Evolutionary conservation across 768 basidiomycete genomes (phyloP).

Genomic region (Pisolithus marmoratus): DNA sequence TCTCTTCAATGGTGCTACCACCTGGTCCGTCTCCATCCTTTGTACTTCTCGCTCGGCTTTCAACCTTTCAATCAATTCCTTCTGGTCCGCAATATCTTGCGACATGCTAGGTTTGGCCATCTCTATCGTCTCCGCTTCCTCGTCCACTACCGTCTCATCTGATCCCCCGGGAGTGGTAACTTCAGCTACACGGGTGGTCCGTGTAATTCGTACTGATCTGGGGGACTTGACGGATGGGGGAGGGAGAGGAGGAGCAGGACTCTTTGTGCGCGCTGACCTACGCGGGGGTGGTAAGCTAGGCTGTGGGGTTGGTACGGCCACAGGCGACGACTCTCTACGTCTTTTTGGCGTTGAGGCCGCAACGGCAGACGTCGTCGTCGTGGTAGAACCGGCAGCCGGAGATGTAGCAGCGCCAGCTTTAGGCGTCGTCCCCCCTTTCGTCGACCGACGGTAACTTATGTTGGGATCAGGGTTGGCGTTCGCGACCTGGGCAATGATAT

Average conservation of each 20-base stretch:
- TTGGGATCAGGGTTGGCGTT: slow-evolving; percentile 73
- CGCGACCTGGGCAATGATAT: slow-evolving; percentile 60
- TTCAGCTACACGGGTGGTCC: slow-evolving; percentile 22
- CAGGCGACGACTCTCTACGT: slow-evolving; percentile 56
- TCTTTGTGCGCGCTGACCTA: slow-evolving; percentile 38
- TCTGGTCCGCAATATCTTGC: slow-evolving; percentile 73
- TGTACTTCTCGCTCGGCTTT: slow-evolving; percentile 53
- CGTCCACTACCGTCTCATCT: slow-evolving; percentile 63
- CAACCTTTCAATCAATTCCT: slow-evolving; percentile 65
- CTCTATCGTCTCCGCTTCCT: slow-evolving; percentile 53
- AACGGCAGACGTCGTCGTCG: neutral
- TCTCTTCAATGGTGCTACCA: slow-evolving; percentile 37
- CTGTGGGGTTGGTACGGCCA: slow-evolving; percentile 12
- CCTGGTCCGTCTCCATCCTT: slow-evolving; percentile 8
- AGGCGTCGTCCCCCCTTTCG: slow-evolving; percentile 27
- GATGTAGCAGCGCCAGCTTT: slow-evolving; percentile 10
- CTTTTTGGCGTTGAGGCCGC: slow-evolving; percentile 52
- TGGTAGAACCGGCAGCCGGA: no score
- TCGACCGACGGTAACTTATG: slow-evolving; percentile 72
- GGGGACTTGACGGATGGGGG: slow-evolving; percentile 34
- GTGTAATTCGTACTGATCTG: slow-evolving; percentile 16
- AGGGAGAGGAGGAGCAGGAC: slow-evolving; percentile 26
- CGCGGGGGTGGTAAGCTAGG: slow-evolving; percentile 35
- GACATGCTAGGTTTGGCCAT: slow-evolving; percentile 58
- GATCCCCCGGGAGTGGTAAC: slow-evolving; percentile 47